Conservation (phyloP, 139 green algal species). For the Gonium pectorale region DNA sequence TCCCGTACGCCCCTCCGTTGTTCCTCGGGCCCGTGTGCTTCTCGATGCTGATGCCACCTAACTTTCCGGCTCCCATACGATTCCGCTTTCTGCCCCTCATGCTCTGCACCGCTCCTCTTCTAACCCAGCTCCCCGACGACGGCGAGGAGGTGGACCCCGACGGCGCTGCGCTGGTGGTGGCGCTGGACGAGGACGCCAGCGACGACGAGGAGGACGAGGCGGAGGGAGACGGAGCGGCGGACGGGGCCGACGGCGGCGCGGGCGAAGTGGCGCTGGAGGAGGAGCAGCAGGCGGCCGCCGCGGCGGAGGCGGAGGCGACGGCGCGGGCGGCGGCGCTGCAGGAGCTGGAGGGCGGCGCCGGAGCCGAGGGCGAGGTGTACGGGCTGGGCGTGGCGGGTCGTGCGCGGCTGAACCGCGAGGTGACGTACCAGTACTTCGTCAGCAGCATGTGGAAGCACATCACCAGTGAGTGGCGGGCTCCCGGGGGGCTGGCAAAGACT, state of each 20-base stretch:
- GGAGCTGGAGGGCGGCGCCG: not conserved
- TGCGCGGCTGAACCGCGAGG: conserved; percentile 30
- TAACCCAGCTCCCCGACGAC: conserved; percentile 17
- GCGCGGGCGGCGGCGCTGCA: not conserved
- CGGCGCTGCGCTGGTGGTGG: conserved; percentile 58
- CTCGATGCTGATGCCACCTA: no score
- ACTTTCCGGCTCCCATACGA: no score
- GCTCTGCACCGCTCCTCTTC: not conserved
- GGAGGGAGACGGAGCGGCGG: not conserved
- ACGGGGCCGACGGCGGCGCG: not conserved
- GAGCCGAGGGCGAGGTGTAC: not conserved
- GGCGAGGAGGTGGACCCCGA: conserved; percentile 62
- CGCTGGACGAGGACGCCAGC: conserved; percentile 54
- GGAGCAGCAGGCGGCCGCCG: conserved; percentile 11
- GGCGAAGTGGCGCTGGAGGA: conserved; percentile 14
- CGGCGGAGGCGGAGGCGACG: not conserved
- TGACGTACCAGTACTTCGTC: conserved; percentile 56
- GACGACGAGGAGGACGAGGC: conserved; percentile 55
- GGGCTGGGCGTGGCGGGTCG: conserved; percentile 33
- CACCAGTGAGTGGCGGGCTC: conserved; percentile 35
- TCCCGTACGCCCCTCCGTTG: no score
- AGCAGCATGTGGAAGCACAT: conserved; percentile 63
- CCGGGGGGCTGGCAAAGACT: no score
- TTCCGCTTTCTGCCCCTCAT: no score
- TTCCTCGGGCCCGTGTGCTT: no score